A percentile compares a stretch with the other conserved stretches of the same genome.
Conservation (phyloP, 2,329 filamentous ascomycete genomes). For the Nakataea oryzae region DNA sequence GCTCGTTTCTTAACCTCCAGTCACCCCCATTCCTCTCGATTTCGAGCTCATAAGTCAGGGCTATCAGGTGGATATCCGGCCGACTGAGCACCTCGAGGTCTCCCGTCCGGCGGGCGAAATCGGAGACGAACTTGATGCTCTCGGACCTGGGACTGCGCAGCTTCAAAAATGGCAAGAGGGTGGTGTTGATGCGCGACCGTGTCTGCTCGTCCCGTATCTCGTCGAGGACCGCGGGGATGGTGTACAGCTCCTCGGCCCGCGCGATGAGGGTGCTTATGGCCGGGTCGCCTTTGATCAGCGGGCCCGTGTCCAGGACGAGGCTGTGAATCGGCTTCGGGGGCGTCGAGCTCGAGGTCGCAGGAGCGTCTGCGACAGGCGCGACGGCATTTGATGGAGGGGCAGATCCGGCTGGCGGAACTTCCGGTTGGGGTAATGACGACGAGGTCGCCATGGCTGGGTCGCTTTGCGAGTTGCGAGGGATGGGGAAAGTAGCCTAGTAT, state of each 20-base stretch:
- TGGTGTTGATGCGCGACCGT: constrained; percentile 69
- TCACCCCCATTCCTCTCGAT: constrained; percentile 83
- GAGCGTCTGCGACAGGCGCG: background rate
- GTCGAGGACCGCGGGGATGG: constrained; percentile 72
- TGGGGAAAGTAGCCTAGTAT: background rate
- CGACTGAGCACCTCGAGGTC: constrained; percentile 80
- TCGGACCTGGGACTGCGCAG: constrained; percentile 63
- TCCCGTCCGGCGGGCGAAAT: constrained; percentile 82
- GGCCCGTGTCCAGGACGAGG: constrained; percentile 81
- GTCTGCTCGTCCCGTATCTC: constrained; percentile 86
- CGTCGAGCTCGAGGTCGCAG: background rate
- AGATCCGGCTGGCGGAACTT: background rate
- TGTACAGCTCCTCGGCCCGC: constrained; percentile 68
- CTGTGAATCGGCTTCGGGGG: constrained; percentile 61
- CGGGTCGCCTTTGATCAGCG: constrained; percentile 88
- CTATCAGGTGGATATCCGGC: constrained; percentile 82
- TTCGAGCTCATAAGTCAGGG: constrained; percentile 89
- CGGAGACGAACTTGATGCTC: constrained; percentile 69
- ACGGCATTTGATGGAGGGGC: background rate
- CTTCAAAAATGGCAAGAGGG: constrained; percentile 75
- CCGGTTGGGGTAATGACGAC: background rate
- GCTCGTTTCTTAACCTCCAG: constrained; percentile 69
- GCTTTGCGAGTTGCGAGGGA: background rate
- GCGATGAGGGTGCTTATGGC: constrained; percentile 71
- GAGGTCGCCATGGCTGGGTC: background rate